A percentile compares a stretch with the other conserved stretches of the same genome.
Conservation (phyloP, 108 stramenopile genomes). For the Cyclotella baltica region DNA sequence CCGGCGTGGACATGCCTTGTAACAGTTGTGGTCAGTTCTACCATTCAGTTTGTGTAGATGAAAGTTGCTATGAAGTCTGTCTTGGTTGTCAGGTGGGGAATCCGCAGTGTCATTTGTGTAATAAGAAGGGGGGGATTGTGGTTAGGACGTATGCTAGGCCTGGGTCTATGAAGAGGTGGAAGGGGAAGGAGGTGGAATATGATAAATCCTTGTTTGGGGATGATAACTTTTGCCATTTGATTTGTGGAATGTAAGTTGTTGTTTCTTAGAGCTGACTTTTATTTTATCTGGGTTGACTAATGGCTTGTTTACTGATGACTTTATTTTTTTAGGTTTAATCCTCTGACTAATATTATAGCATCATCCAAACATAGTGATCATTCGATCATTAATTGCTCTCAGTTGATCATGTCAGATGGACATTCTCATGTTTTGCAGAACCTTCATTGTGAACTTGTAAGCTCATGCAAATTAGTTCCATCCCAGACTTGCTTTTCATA, state of each 20-base stretch:
- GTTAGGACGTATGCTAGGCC: slow-evolving; percentile 62
- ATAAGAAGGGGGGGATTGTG: slow-evolving; percentile 67
- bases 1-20: slow-evolving; percentile 59
- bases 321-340: slow-evolving; percentile 16
- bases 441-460: neutral
- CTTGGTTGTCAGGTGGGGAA: slow-evolving; percentile 51
- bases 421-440: slow-evolving; percentile 52
- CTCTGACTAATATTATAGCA: slow-evolving; percentile 56
- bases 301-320: slow-evolving; percentile 1
- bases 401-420: slow-evolving; percentile 77
- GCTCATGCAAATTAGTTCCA: neutral
- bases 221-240: slow-evolving; percentile 64
- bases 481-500: neutral
- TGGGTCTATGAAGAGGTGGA: slow-evolving; percentile 63
- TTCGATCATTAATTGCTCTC: slow-evolving; percentile 54
- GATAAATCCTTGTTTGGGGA: slow-evolving; percentile 64
- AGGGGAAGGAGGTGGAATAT: slow-evolving; percentile 41
- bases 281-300: neutral
- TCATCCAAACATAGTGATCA: slow-evolving; percentile 10
- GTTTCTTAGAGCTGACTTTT: neutral
- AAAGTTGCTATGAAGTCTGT: slow-evolving; percentile 43
- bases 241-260: slow-evolving; percentile 81
- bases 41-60: slow-evolving; percentile 61
- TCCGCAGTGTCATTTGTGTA: slow-evolving; percentile 79
- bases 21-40: slow-evolving; percentile 56